These are phyloP conservation scores for Pisolithus thermaeus DNA, from an alignment of 1,284 basidiomycete species.

Conservation along the genomic window DNA sequence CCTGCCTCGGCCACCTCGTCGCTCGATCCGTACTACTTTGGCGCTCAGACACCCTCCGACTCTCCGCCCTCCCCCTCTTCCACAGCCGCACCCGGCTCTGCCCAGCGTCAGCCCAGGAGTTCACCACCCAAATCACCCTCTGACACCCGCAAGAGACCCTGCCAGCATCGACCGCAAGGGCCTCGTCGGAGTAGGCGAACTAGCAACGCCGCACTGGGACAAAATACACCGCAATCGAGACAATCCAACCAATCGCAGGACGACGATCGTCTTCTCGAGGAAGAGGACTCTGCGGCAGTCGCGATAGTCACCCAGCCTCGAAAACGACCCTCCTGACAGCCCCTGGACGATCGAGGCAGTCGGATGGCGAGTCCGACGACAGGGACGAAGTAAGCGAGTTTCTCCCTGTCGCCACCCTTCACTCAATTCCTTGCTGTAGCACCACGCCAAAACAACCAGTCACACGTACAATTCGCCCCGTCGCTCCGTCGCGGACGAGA, in stretches of 20 bases:
- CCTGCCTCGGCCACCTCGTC: slow-evolving; percentile 70
- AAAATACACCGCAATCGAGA: slow-evolving; percentile 30
- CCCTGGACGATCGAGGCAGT: slow-evolving; percentile 85
- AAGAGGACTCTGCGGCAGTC: slow-evolving; percentile 40
- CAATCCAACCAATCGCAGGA: slow-evolving; percentile 29
- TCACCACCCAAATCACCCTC: slow-evolving; percentile 41
- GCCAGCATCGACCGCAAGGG: slow-evolving; percentile 81
- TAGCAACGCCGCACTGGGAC: slow-evolving; percentile 95
- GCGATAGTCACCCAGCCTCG: slow-evolving; percentile 35
- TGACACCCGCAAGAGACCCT: slow-evolving; percentile 75
- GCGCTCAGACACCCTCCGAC: slow-evolving; percentile 55
- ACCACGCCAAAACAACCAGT: slow-evolving; percentile 36
- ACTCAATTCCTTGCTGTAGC: slow-evolving; percentile 22
- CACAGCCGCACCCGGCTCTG: slow-evolving; percentile 23
- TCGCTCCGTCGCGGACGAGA: slow-evolving; percentile 69
- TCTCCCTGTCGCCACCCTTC: slow-evolving; percentile 6
- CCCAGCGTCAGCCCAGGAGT: slow-evolving; percentile 39
- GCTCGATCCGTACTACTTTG: slow-evolving; percentile 80
- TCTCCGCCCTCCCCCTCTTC: slow-evolving; percentile 42
- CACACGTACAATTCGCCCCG: slow-evolving; percentile 46
- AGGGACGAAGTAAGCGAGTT: slow-evolving; percentile 49
- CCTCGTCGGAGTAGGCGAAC: slow-evolving; percentile 91
- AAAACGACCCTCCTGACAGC: slow-evolving; percentile 54
- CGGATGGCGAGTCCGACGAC: slow-evolving; percentile 71
- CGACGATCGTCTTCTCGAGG: slow-evolving; percentile 34